These are phyloP conservation scores for Leccinum fibrillosum DNA, from an alignment of 768 basidiomycete species.

Conservation along the genomic window DNA sequence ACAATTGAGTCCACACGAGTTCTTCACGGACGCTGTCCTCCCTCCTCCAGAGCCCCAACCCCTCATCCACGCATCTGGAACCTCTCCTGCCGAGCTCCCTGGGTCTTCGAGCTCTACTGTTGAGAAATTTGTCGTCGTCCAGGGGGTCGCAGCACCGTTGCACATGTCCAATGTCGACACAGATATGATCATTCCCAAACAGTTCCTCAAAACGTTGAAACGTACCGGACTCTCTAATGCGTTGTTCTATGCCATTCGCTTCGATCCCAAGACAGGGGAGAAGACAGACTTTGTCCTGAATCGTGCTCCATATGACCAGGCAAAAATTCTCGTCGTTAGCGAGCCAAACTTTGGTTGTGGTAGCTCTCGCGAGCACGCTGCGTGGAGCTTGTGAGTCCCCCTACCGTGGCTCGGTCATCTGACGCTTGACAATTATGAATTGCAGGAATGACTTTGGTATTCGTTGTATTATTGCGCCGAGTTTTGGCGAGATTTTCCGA, in stretches of 20 bases:
- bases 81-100: constrained; percentile 34
- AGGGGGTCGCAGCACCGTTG: constrained; percentile 77
- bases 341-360: constrained; percentile 92
- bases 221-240: constrained; percentile 83
- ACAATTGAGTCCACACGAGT: constrained; percentile 66
- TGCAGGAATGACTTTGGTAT: constrained; percentile 86
- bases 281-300: constrained; percentile 87
- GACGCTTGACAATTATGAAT: not conserved
- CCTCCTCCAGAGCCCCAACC: constrained; percentile 50
- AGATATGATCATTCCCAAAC: constrained; percentile 93
- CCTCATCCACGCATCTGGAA: constrained; percentile 31
- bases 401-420: not conserved
- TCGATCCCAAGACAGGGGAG: constrained; percentile 72
- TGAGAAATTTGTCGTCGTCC: constrained; percentile 64
- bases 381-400: constrained; percentile 72
- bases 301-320: constrained; percentile 67
- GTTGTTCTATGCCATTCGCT: constrained; percentile 78
- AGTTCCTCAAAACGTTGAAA: constrained; percentile 90
- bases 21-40: constrained; percentile 67
- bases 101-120: constrained; percentile 46
- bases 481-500: constrained; percentile 88
- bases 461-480: constrained; percentile 81
- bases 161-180: constrained; percentile 87
- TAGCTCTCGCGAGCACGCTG: constrained; percentile 88
- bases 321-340: constrained; percentile 79